Percentiles rank a stretch among this genome's conserved stretches.
Conservation (phyloP, 129 eudicot species). For the Chrysanthemum seticuspe region DNA sequence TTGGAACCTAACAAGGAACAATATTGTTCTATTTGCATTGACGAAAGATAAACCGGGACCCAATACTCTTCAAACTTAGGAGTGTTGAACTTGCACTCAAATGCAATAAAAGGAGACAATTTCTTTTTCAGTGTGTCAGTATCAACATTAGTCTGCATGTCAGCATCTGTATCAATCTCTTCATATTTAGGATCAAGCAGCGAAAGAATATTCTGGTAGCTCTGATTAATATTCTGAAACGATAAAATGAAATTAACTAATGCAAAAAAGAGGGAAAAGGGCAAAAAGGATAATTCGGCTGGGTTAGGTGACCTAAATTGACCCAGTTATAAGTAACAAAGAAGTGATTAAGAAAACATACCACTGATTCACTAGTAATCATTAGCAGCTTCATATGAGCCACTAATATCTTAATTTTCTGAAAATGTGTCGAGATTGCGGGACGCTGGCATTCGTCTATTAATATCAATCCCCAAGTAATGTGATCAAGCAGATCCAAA, state of each 20-base stretch:
- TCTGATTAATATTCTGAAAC: conserved; percentile 26
- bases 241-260: background rate
- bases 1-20: conserved; percentile 36
- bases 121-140: conserved; percentile 24
- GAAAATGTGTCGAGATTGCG: conserved; percentile 15
- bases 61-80: conserved; percentile 51
- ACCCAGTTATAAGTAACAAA: background rate
- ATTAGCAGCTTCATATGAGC: conserved; percentile 45
- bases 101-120: conserved; percentile 37
- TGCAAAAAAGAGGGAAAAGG: background rate
- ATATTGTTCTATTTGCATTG: conserved; percentile 59
- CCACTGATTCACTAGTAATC: conserved; percentile 32
- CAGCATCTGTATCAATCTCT: conserved; percentile 16
- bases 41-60: conserved; percentile 65
- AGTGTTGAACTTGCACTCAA: conserved; percentile 28
- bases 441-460: conserved; percentile 46
- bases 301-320: too few relatives aligned
- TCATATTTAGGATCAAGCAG: conserved; percentile 36
- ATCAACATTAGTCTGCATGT: conserved; percentile 1
- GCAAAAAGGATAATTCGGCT: background rate
- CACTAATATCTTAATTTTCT: conserved; percentile 25
- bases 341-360: conserved; percentile 2
- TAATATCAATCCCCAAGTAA: conserved; percentile 45
- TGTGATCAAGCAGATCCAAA: conserved; percentile 23
- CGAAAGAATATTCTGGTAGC: conserved; percentile 28